phyloP scores from a whole-genome alignment of 2,329 filamentous ascomycete species.

The Colletotrichum orchidophilum region DNA sequence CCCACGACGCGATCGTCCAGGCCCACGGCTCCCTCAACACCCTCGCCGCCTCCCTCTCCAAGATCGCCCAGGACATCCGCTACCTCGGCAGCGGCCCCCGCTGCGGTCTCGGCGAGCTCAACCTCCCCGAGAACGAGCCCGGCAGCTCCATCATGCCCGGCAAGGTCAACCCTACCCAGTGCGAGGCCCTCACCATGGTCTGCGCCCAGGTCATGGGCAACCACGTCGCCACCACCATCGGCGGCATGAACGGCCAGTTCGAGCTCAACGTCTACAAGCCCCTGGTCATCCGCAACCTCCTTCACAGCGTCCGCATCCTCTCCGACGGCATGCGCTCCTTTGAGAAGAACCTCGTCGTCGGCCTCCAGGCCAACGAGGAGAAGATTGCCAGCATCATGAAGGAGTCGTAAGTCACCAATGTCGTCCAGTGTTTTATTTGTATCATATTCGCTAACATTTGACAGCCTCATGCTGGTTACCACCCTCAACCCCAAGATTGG shows the following conservation, averaged over 20 bases:
- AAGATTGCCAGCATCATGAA: conserved; percentile 91
- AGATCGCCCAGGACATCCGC: conserved; percentile 97
- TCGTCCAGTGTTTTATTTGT: neutral
- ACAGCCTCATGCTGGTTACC: conserved; percentile 94
- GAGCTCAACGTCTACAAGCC: conserved; percentile 99
- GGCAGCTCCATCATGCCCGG: conserved; percentile 99
- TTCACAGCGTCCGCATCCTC: conserved; percentile 90
- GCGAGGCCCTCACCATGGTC: conserved; percentile 97
- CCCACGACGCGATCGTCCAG: conserved; percentile 95
- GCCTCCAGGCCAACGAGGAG: conserved; percentile 91
- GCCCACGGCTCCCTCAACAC: conserved; percentile 95
- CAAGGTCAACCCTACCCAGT: conserved; percentile 99
- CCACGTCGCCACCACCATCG: conserved; percentile 90
- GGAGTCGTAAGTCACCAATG: conserved; percentile 76
- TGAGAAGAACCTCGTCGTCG: conserved; percentile 89
- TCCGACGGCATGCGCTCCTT: conserved; percentile 95
- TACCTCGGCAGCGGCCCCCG: conserved; percentile 96
- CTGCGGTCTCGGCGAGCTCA: conserved; percentile 93
- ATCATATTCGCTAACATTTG: conserved; percentile 35
- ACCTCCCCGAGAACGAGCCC: conserved; percentile 96
- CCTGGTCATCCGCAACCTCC: conserved; percentile 91
- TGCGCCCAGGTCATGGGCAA: conserved; percentile 99
- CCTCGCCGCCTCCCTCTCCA: conserved; percentile 89
- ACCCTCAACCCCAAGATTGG: conserved; percentile 98
- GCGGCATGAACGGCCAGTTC: conserved; percentile 97